Evolutionary conservation across 306 rosid genomes (phyloP).

Genomic region (Trifolium subterraneum): DNA sequence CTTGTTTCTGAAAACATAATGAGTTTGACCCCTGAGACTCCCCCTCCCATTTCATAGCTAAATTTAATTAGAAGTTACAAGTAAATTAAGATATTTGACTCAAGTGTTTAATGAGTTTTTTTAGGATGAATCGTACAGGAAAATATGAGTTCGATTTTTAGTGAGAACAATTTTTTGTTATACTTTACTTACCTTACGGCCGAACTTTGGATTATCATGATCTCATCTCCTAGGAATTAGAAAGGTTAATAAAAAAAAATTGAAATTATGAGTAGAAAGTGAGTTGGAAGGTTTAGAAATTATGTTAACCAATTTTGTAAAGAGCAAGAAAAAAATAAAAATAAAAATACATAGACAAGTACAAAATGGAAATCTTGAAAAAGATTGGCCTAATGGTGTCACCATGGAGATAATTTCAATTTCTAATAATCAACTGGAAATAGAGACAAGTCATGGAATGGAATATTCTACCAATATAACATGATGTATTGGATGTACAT

Average conservation of each 20-base stretch:
- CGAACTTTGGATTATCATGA: too few relatives aligned
- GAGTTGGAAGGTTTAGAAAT: conserved; percentile 36
- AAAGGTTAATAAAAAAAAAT: too few relatives aligned
- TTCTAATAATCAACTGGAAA: conserved; percentile 33
- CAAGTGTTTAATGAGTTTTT: too few relatives aligned
- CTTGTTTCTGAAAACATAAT: conserved; percentile 57
- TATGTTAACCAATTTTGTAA: conserved; percentile 12
- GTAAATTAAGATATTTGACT: too few relatives aligned
- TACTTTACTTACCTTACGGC: too few relatives aligned
- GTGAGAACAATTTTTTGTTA: too few relatives aligned
- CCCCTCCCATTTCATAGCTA: conserved; percentile 38
- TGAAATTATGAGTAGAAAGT: conserved; percentile 40
- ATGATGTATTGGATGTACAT: conserved; percentile 32
- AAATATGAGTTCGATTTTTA: too few relatives aligned
- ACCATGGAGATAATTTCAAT: conserved; percentile 15
- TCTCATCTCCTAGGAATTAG: too few relatives aligned
- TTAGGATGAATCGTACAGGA: too few relatives aligned
- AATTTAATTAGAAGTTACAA: conserved; percentile 36
- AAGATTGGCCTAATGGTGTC: conserved; percentile 34
- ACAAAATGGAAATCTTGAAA: too few relatives aligned
- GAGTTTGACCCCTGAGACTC: conserved; percentile 52
- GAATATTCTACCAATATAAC: conserved; percentile 39
- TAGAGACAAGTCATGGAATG: conserved; percentile 42
- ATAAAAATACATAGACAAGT: background rate
- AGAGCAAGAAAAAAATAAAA: background rate